phyloP scores from a whole-genome alignment of 805 yeast species.

The Zygoascus flipseniorum region DNA sequence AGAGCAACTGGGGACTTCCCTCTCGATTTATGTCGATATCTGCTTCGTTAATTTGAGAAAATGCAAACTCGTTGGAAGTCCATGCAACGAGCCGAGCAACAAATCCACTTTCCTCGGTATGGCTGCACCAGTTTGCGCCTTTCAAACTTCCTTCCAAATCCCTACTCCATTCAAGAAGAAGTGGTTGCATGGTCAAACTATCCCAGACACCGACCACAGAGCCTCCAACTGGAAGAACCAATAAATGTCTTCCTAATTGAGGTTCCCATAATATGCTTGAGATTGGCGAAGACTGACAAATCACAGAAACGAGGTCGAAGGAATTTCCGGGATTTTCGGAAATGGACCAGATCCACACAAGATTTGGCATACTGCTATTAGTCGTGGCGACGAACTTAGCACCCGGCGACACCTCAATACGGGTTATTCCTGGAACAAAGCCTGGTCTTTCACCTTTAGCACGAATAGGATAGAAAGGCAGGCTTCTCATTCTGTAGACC shows the following conservation, averaged over 20 bases:
- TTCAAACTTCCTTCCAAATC: not conserved
- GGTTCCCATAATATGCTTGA: not conserved
- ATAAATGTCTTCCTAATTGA: not conserved
- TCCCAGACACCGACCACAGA: slow-evolving; percentile 9
- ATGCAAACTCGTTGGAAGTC: slow-evolving; percentile 2
- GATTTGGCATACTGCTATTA: slow-evolving; percentile 10
- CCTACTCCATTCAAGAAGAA: not conserved
- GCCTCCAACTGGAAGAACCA: slow-evolving; percentile 6
- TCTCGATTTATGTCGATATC: not conserved
- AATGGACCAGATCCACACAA: slow-evolving; percentile 18
- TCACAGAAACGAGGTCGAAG: slow-evolving; percentile 6
- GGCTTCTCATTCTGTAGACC: slow-evolving; percentile 4
- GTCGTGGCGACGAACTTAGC: slow-evolving; percentile 10
- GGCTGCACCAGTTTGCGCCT: slow-evolving; percentile 2
- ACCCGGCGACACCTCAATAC: slow-evolving; percentile 10
- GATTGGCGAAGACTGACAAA: slow-evolving; percentile 10
- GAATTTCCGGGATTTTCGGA: not conserved
- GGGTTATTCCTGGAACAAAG: slow-evolving; percentile 6
- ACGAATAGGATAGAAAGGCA: slow-evolving; percentile 7
- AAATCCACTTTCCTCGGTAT: not conserved
- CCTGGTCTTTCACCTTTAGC: not conserved
- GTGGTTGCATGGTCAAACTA: slow-evolving; percentile 2
- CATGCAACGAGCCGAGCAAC: not conserved
- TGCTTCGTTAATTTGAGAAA: not conserved
- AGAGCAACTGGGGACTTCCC: slow-evolving; percentile 15